These are phyloP conservation scores for Bruguiera gymnorhiza DNA, from an alignment of 345 rosid genomes.

Conservation along the genomic window DNA sequence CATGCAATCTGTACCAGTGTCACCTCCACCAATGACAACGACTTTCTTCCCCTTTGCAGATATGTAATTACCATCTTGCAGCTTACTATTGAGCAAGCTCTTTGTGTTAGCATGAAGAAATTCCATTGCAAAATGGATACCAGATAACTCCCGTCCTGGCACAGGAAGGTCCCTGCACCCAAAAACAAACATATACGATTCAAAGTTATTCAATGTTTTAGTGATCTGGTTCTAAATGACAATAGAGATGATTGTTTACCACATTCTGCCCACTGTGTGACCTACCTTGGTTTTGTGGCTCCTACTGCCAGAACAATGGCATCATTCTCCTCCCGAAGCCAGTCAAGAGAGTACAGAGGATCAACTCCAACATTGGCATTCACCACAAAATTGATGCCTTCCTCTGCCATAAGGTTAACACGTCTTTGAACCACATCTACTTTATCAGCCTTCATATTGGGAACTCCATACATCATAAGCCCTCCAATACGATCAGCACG, in stretches of 20 bases:
- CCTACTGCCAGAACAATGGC: slow-evolving; percentile 91
- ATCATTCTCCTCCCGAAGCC: slow-evolving; percentile 72
- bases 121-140: slow-evolving; percentile 96
- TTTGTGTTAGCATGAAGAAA: slow-evolving; percentile 94
- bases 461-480: slow-evolving; percentile 99
- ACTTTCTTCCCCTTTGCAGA: slow-evolving; percentile 92
- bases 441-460: slow-evolving; percentile 99
- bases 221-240: too few relatives aligned
- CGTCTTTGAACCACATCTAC: slow-evolving; percentile 87
- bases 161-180: slow-evolving; percentile 92
- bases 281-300: slow-evolving; percentile 91
- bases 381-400: slow-evolving; percentile 85
- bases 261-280: background rate
- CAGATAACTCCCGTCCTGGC: slow-evolving; percentile 81
- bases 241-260: background rate
- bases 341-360: slow-evolving; percentile 64
- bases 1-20: slow-evolving; percentile 97
- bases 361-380: slow-evolving; percentile 87
- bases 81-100: slow-evolving; percentile 88
- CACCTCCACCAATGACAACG: slow-evolving; percentile 98
- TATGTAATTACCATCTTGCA: slow-evolving; percentile 73
- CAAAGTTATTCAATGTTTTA: background rate
- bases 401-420: slow-evolving; percentile 84
- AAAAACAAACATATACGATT: background rate
- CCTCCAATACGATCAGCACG: slow-evolving; percentile 99